phyloP scores from a whole-genome alignment of 306 rosid species.

The Potentilla sterilis region DNA sequence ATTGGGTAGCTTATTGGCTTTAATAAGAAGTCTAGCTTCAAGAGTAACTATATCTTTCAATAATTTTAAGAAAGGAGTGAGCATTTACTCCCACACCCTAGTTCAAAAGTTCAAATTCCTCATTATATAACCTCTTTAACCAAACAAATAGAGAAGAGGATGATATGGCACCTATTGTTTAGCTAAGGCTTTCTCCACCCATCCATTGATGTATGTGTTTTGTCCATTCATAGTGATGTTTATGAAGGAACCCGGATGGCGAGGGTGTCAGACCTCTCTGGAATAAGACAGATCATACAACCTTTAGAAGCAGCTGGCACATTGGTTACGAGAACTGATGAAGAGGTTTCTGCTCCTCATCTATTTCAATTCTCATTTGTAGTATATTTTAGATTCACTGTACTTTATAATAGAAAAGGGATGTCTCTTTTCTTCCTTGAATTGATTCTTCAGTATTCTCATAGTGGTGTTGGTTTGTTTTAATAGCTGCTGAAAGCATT shows the following conservation, averaged over 20 bases:
- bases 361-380: not conserved
- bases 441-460: not conserved
- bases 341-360: slow-evolving; percentile 53
- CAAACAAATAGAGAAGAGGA: not conserved
- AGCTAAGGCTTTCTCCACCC: not conserved
- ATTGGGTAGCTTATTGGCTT: slow-evolving; percentile 8
- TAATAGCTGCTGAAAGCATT: slow-evolving; percentile 58
- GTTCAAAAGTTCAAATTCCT: not conserved
- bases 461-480: slow-evolving; percentile 7
- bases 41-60: not conserved
- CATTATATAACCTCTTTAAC: not conserved
- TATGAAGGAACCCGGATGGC: slow-evolving; percentile 98
- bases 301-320: slow-evolving; percentile 78
- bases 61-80: not conserved
- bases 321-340: slow-evolving; percentile 75
- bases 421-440: not conserved
- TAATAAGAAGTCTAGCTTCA: not conserved
- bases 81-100: not conserved
- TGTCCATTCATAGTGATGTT: slow-evolving; percentile 58
- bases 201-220: slow-evolving; percentile 22
- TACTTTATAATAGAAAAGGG: not conserved
- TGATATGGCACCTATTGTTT: not conserved
- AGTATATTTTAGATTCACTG: not conserved
- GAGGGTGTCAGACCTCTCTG: slow-evolving; percentile 54
- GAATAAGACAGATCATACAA: slow-evolving; percentile 66